These are phyloP conservation scores for Cytospora chrysosperma DNA, from an alignment of 2,329 filamentous ascomycete species.

Conservation along the genomic window DNA sequence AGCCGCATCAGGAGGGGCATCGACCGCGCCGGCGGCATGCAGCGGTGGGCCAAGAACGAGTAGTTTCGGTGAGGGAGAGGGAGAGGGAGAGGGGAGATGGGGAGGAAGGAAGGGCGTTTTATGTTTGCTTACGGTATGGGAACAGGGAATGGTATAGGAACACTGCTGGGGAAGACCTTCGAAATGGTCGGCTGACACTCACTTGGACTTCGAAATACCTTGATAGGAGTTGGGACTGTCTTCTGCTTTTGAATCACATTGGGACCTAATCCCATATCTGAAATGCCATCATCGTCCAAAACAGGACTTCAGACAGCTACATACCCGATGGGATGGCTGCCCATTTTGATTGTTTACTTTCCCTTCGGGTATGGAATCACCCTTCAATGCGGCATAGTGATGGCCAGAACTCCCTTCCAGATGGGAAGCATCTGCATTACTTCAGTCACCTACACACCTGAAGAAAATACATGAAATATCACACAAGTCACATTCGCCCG, in stretches of 20 bases:
- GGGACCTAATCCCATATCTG: too few relatives aligned
- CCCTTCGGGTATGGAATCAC: not conserved
- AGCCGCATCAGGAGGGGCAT: conserved; percentile 48
- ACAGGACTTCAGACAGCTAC: not conserved
- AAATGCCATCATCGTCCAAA: not conserved
- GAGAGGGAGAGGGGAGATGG: not conserved
- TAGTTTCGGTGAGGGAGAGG: not conserved
- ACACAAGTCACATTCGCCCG: not conserved
- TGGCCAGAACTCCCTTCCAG: not conserved
- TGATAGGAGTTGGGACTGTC: not conserved
- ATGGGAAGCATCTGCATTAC: not conserved
- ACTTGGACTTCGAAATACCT: not conserved
- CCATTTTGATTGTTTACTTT: not conserved
- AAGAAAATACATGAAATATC: too few relatives aligned
- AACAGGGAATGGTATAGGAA: not conserved
- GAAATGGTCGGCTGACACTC: not conserved
- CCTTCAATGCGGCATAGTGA: not conserved
- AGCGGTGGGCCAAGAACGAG: not conserved
- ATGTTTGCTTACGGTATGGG: too few relatives aligned
- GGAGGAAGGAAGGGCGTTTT: not conserved
- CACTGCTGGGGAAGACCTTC: not conserved
- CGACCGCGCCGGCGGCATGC: conserved; percentile 32
- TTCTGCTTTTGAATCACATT: too few relatives aligned
- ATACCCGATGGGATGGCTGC: not conserved
- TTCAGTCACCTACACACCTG: not conserved